Percentiles rank a stretch among this genome's conserved stretches.
Evolutionary conservation across 768 basidiomycete species (phyloP).

Genomic region (Pholiota conissans): DNA sequence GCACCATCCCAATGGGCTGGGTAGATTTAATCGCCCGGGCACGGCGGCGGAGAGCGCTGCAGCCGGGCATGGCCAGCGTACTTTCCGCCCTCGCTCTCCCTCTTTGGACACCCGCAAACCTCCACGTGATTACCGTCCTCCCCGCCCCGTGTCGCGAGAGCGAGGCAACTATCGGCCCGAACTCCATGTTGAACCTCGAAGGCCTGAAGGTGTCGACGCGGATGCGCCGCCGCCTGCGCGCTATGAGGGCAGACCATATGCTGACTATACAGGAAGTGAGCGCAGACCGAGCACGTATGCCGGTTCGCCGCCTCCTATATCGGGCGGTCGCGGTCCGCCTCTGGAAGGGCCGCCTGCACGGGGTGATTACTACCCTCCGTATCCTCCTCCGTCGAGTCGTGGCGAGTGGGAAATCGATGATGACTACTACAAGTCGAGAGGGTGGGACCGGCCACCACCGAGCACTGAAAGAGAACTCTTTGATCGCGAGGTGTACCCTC

Average conservation of each 20-base stretch:
- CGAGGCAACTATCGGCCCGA: conserved; percentile 39
- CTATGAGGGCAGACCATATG: conserved; percentile 30
- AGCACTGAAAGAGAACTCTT: conserved; percentile 35
- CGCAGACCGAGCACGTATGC: conserved; percentile 8
- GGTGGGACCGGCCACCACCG: conserved; percentile 33
- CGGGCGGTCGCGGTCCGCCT: conserved; percentile 6
- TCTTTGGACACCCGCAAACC: conserved; percentile 15
- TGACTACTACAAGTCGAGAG: conserved; percentile 33
- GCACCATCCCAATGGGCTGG: conserved; percentile 2
- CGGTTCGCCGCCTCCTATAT: conserved; percentile 9
- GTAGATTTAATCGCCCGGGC: neutral
- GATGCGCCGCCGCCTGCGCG: conserved; percentile 28
- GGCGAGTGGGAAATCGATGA: conserved; percentile 35
- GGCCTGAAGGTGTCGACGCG: conserved; percentile 34
- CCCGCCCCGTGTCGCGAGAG: conserved; percentile 32
- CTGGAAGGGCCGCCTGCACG: conserved; percentile 15
- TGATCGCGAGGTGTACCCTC: conserved; percentile 32
- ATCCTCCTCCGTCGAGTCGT: conserved; percentile 11
- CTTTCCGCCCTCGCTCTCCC: conserved; percentile 18
- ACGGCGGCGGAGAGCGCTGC: conserved; percentile 9
- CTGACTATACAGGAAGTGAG: conserved; percentile 8
- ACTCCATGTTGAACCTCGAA: conserved; percentile 37
- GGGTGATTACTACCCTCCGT: conserved; percentile 15
- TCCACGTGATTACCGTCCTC: conserved; percentile 22
- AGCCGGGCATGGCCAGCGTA: conserved; percentile 7